These are phyloP conservation scores for Cryphonectria radicalis DNA, from an alignment of 2,329 filamentous ascomycete species.

Conservation along the genomic window DNA sequence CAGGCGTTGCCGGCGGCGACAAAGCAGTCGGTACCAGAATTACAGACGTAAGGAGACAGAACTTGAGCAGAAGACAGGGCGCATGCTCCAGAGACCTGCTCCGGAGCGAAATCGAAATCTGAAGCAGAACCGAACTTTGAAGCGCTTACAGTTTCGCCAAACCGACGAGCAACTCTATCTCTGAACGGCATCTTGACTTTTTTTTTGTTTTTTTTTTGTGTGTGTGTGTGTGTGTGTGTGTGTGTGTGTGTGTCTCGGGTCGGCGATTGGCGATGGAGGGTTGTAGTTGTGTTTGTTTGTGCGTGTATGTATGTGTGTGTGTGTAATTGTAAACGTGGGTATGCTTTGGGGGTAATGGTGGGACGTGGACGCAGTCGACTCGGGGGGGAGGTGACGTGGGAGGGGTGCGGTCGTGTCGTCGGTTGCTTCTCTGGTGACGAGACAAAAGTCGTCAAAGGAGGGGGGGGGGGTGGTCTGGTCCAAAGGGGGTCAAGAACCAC, in stretches of 20 bases:
- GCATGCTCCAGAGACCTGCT: slow-evolving; percentile 9
- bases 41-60: not conserved
- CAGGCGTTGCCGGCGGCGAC: not conserved
- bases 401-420: slow-evolving; percentile 1
- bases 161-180: slow-evolving; percentile 48
- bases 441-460: not conserved
- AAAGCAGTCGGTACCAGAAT: not conserved
- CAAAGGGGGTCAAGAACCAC: not conserved
- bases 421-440: not conserved
- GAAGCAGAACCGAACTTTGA: slow-evolving; percentile 21
- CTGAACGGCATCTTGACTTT: slow-evolving; percentile 37
- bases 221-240: no score
- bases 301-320: not conserved
- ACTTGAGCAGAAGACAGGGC: slow-evolving; percentile 20
- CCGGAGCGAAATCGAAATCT: slow-evolving; percentile 29
- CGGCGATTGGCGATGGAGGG: not conserved
- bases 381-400: not conserved
- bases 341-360: not conserved
- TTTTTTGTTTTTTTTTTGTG: not conserved
- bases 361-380: not conserved
- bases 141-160: slow-evolving; percentile 50
- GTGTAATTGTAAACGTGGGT: slow-evolving; percentile 3
- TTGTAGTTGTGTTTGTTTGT: not conserved
- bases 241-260: not conserved
- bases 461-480: not conserved